Base-by-base conservation (phyloP, 169 alveolate species). In the Nephromyces sp. region DNA sequence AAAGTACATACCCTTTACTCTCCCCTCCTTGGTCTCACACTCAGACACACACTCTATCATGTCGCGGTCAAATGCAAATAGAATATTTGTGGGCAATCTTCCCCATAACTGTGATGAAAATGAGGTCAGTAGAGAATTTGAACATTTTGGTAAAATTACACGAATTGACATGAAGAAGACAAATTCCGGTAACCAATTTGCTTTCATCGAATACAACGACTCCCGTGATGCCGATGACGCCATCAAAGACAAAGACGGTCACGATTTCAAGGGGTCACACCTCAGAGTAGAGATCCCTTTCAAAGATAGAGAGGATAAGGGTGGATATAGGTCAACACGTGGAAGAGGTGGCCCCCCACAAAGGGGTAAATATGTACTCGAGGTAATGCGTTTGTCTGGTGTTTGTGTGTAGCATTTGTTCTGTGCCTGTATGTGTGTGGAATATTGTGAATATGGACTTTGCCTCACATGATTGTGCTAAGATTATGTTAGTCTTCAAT, bases 191-290 rank as follows among this genome's bases (percentile, higher is more conserved):
- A n/a, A 15, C n/a, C 57, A 15, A 25, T 88, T 80, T 78, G 93
- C 92, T 6, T 88, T 88, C 61, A 57, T 88, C 32, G 93, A 88
- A 71, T 88, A 76, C 66, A 87, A 85, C 52, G 93, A 88, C 63
- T 76, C 88, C n/a, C 83, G 93, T 32, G 93, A 88, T 66, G 93
- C 93, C 62, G 83, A 82, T 30, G 93, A 88, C 67, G 93, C 93
- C 32, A 87, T 88, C 32, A 84, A 85, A 68, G 87, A 87, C 53
- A 71, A 78, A 64, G 91, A 88, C 78, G 93, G 93, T 1, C 70
- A 73, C n/a, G 92, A 85, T 52, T 82, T 74, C 64, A 83, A 74
- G 65, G 93, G 91, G 15, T 71, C 80, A 65, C 85, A 84, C 29
- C 78, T 88, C 30, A 74, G 93, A 43, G 93, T 88, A 0, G 93